A percentile compares a stretch with the other conserved stretches of the same genome.
Evolutionary conservation across 768 basidiomycete species (phyloP).

Genomic region (Phlegmacium glaucopus): DNA sequence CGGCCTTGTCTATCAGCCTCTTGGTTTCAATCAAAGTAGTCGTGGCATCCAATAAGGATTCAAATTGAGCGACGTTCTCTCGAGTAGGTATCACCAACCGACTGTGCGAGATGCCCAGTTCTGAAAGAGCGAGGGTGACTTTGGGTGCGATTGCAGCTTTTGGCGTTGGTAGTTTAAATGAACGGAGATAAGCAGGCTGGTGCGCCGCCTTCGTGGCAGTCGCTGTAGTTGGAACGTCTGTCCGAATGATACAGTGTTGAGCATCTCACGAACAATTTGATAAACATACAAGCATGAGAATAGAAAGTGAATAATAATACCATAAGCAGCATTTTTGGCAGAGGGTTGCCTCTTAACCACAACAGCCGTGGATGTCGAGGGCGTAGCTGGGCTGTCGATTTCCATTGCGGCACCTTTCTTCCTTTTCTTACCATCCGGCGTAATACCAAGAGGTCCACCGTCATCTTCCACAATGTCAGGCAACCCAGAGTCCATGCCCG

Average conservation of each 20-base stretch:
- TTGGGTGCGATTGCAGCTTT: conserved; percentile 74
- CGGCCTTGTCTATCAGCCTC: conserved; percentile 79
- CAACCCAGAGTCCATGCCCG: conserved; percentile 85
- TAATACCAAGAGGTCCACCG: conserved; percentile 40
- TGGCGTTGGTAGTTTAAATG: conserved; percentile 78
- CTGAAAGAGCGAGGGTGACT: conserved; percentile 70
- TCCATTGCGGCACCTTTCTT: conserved; percentile 38
- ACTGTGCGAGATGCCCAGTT: conserved; percentile 68
- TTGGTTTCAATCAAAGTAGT: conserved; percentile 83
- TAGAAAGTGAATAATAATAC: conserved; percentile 29
- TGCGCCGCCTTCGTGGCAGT: conserved; percentile 75
- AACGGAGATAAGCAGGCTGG: conserved; percentile 79
- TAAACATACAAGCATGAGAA: neutral
- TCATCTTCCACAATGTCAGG: conserved; percentile 75
- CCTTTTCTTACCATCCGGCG: conserved; percentile 55
- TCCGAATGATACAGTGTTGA: conserved; percentile 69
- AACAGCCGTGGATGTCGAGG: conserved; percentile 33
- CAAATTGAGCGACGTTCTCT: conserved; percentile 71
- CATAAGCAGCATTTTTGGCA: conserved; percentile 56
- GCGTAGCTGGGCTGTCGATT: conserved; percentile 48
- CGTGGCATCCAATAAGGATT: conserved; percentile 70
- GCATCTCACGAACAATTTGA: conserved; percentile 42
- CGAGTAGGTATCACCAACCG: conserved; percentile 94
- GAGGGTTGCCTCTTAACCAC: conserved; percentile 41
- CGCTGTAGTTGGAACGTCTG: conserved; percentile 49